These are phyloP conservation scores for Cercospora sesami DNA, from an alignment of 2,329 filamentous ascomycete species.

Conservation along the genomic window DNA sequence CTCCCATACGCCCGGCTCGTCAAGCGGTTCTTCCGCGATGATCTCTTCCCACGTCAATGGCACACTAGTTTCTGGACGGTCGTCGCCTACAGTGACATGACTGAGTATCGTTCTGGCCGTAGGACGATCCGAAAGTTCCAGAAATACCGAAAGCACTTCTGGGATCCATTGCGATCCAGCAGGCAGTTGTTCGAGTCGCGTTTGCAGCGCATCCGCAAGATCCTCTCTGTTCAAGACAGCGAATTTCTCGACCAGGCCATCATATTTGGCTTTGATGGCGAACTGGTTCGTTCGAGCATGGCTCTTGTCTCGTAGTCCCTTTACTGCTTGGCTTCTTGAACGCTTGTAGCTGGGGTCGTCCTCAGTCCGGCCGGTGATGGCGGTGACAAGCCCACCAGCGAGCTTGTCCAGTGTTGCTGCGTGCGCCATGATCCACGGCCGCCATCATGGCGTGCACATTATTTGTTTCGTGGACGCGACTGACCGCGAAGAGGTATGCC, in stretches of 20 bases:
- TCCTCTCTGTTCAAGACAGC: conserved; percentile 75
- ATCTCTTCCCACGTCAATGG: conserved; percentile 77
- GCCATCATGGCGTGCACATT: conserved; percentile 14
- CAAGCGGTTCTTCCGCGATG: conserved; percentile 71
- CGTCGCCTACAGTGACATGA: conserved; percentile 53
- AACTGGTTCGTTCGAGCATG: conserved; percentile 52
- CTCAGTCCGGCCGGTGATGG: conserved; percentile 55
- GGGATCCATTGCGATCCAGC: conserved; percentile 66
- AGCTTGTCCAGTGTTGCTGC: conserved; percentile 64
- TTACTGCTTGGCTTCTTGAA: conserved; percentile 43
- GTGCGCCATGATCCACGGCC: conserved; percentile 63
- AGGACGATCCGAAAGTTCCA: conserved; percentile 80
- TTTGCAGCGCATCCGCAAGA: conserved; percentile 68
- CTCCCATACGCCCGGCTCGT: conserved; percentile 68
- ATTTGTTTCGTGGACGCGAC: not conserved
- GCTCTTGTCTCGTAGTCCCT: conserved; percentile 43
- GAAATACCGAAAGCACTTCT: conserved; percentile 74
- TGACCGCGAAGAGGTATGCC: conserved; percentile 1
- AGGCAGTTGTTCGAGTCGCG: conserved; percentile 61
- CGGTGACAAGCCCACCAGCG: conserved; percentile 69
- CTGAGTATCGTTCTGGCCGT: conserved; percentile 66
- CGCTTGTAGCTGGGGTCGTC: conserved; percentile 37
- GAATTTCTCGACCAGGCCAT: conserved; percentile 78
- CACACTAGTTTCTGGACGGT: not conserved
- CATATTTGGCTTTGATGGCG: conserved; percentile 44